Percentiles rank a stretch among this genome's conserved stretches.
These are phyloP conservation scores for Trichoderma oligosporum DNA, from an alignment of 2,329 filamentous ascomycete genomes.

Conservation along the genomic window DNA sequence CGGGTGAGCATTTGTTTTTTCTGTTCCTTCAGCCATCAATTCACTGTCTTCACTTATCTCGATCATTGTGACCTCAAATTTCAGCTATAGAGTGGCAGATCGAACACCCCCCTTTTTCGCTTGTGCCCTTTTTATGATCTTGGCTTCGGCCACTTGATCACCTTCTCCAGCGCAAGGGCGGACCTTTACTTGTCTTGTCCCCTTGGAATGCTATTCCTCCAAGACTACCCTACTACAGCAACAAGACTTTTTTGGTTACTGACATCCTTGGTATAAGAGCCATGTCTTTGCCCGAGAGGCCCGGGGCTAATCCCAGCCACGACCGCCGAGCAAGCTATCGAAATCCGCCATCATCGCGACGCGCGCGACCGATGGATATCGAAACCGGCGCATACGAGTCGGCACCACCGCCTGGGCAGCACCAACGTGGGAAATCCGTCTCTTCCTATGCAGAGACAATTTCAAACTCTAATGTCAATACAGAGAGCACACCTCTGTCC, in stretches of 20 bases:
- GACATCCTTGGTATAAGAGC: constrained; percentile 31
- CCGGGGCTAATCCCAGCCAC: constrained; percentile 58
- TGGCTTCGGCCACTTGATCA: not conserved
- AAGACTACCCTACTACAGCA: constrained; percentile 4
- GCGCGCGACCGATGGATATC: constrained; percentile 62
- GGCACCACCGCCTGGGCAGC: constrained; percentile 39
- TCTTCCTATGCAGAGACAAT: constrained; percentile 58
- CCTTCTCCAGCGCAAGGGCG: constrained; percentile 12
- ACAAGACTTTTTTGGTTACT: constrained; percentile 8
- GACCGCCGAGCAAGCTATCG: constrained; percentile 63
- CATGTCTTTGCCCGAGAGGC: constrained; percentile 63
- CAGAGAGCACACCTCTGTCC: constrained; percentile 54
- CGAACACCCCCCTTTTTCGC: not conserved
- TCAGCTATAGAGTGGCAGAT: not conserved
- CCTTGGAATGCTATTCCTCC: constrained; percentile 11
- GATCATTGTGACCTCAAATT: not conserved
- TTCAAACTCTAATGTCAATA: constrained; percentile 50
- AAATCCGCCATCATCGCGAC: constrained; percentile 64
- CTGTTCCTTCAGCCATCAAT: not conserved
- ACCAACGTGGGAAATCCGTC: constrained; percentile 55
- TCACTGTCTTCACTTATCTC: not conserved
- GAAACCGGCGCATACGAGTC: constrained; percentile 59
- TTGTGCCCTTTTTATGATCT: not conserved
- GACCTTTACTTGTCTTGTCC: constrained; percentile 3
- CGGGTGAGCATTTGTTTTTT: constrained; percentile 14